Conservation (phyloP, 2,329 filamentous ascomycete genomes). For the Furcasterigmium sp. region DNA sequence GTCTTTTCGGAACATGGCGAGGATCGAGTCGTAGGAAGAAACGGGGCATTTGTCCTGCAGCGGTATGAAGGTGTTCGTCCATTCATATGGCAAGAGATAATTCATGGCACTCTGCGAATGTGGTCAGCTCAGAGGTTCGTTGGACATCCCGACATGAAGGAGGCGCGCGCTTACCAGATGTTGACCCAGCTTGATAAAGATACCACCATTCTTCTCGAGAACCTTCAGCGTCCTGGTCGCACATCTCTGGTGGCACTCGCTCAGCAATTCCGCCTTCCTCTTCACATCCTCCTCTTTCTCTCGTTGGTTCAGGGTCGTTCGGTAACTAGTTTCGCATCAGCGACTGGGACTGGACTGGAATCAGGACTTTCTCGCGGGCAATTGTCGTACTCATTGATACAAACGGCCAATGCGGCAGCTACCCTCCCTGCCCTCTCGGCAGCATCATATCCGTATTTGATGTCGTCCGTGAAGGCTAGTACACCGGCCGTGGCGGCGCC, state of each 20-base stretch:
- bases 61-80: slow-evolving; percentile 93
- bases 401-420: slow-evolving; percentile 65
- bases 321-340: slow-evolving; percentile 59
- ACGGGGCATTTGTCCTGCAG: slow-evolving; percentile 94
- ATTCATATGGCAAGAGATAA: slow-evolving; percentile 84
- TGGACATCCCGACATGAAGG: too few relatives aligned
- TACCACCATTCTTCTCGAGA: slow-evolving; percentile 92
- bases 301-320: slow-evolving; percentile 69
- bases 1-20: slow-evolving; percentile 79
- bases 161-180: slow-evolving; percentile 57
- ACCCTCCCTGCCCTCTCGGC: slow-evolving; percentile 76
- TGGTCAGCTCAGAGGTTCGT: slow-evolving; percentile 14
- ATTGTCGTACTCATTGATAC: slow-evolving; percentile 73
- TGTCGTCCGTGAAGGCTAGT: slow-evolving; percentile 59
- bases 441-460: slow-evolving; percentile 71
- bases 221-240: slow-evolving; percentile 81
- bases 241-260: slow-evolving; percentile 86
- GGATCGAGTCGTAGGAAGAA: slow-evolving; percentile 80
- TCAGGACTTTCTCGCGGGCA: neutral
- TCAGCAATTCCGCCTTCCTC: slow-evolving; percentile 64
- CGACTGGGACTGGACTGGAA: slow-evolving; percentile 17
- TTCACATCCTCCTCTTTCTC: slow-evolving; percentile 57
- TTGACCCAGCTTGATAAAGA: slow-evolving; percentile 97
- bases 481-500: slow-evolving; percentile 42
- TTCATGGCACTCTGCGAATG: slow-evolving; percentile 77